Evolutionary conservation across 2,329 filamentous ascomycete species (phyloP).

Genomic region (Colletotrichum noveboracense): DNA sequence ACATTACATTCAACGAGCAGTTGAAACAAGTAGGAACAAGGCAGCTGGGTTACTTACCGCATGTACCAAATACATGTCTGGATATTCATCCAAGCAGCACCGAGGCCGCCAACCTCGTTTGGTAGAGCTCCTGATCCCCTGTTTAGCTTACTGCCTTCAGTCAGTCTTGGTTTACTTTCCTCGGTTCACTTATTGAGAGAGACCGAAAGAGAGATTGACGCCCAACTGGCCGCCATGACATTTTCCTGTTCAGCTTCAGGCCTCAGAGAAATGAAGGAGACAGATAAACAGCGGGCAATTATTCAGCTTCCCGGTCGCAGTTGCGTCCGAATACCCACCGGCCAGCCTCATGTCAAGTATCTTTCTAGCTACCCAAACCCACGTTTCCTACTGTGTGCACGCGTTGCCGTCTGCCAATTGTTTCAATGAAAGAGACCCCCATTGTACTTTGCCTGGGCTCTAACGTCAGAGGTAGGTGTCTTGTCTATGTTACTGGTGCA

Average conservation of each 20-base stretch:
- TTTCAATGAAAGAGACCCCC: background rate
- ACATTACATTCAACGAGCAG: background rate
- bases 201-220: background rate
- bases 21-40: background rate
- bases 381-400: constrained; percentile 10
- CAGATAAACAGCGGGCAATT: background rate
- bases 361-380: background rate
- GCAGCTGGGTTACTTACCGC: background rate
- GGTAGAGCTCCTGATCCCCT: background rate
- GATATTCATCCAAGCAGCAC: background rate
- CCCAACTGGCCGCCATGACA: background rate
- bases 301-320: background rate
- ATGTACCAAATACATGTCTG: background rate
- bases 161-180: background rate
- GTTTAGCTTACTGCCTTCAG: background rate
- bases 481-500: background rate
- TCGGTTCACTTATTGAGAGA: background rate
- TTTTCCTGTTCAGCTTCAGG: background rate
- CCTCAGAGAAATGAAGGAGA: background rate
- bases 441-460: background rate
- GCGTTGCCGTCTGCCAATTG: background rate
- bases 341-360: background rate
- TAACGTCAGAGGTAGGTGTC: background rate
- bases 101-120: background rate
- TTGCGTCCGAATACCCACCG: background rate